These are phyloP conservation scores for Xylaria grammica DNA, from an alignment of 495 filamentous ascomycete species.

Conservation along the genomic window DNA sequence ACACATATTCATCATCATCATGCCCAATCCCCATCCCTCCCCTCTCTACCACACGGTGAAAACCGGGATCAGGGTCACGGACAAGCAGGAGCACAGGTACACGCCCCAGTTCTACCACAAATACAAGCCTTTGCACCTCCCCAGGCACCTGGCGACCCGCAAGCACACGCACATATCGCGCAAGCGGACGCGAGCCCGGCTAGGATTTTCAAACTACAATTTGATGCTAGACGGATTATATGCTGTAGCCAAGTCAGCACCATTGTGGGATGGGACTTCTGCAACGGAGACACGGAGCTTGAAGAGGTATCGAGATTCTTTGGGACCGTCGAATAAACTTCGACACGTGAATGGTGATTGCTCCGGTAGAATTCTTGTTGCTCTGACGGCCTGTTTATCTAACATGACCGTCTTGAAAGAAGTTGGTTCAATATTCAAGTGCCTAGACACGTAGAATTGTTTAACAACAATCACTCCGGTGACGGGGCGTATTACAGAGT, in stretches of 20 bases:
- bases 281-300: conserved; percentile 82
- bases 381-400: neutral
- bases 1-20: conserved; percentile 5
- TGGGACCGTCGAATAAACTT: conserved; percentile 51
- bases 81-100: conserved; percentile 18
- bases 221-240: conserved; percentile 91
- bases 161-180: conserved; percentile 37
- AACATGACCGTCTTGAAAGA: neutral
- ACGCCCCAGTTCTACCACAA: conserved; percentile 27
- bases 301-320: conserved; percentile 84
- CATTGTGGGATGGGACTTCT: conserved; percentile 99
- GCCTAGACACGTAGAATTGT: neutral
- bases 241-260: conserved; percentile 88
- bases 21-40: conserved; percentile 16
- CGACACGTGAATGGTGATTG: neutral
- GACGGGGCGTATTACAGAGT: neutral
- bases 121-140: conserved; percentile 26
- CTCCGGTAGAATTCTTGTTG: neutral
- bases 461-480: neutral
- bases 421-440: neutral
- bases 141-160: conserved; percentile 27
- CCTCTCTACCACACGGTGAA: neutral
- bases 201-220: conserved; percentile 97
- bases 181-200: conserved; percentile 56
- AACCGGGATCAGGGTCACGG: conserved; percentile 14